A percentile compares a stretch with the other conserved stretches of the same genome.
Evolutionary conservation across 2,329 filamentous ascomycete species (phyloP).

Genomic region (Diaporthe sp.): DNA sequence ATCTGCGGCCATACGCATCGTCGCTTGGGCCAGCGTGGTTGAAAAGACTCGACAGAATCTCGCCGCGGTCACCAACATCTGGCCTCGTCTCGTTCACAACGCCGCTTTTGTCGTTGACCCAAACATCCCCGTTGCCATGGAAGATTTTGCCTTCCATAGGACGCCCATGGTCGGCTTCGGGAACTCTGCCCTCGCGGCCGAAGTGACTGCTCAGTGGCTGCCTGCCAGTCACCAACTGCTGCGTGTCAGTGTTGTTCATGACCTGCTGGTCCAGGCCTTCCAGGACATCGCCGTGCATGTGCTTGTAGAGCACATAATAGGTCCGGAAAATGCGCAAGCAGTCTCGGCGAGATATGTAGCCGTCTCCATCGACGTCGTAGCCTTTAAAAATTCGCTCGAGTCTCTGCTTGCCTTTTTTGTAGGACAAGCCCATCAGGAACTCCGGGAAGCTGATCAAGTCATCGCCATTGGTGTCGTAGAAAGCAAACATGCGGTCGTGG

Average conservation of each 20-base stretch:
- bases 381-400: slow-evolving; percentile 84
- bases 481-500: slow-evolving; percentile 95
- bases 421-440: slow-evolving; percentile 86
- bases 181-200: slow-evolving; percentile 78
- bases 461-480: slow-evolving; percentile 93
- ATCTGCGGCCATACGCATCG: slow-evolving; percentile 51
- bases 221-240: slow-evolving; percentile 80
- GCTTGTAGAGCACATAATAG: slow-evolving; percentile 91
- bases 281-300: slow-evolving; percentile 88
- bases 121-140: slow-evolving; percentile 73
- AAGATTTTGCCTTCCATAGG: slow-evolving; percentile 77
- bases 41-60: slow-evolving; percentile 70
- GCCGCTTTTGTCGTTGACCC: slow-evolving; percentile 69
- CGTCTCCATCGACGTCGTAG: slow-evolving; percentile 92
- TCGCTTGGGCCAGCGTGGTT: slow-evolving; percentile 47
- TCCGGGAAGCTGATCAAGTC: slow-evolving; percentile 93
- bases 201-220: slow-evolving; percentile 83
- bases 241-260: slow-evolving; percentile 80
- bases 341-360: slow-evolving; percentile 86
- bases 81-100: slow-evolving; percentile 71
- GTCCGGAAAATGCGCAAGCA: slow-evolving; percentile 93
- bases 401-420: slow-evolving; percentile 76
- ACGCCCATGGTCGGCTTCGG: slow-evolving; percentile 71
- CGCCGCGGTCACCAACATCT: slow-evolving; percentile 72
- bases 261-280: slow-evolving; percentile 83